Evolutionary conservation across 169 alveolate species (phyloP).

Genomic region (Eimeria acervulina): DNA sequence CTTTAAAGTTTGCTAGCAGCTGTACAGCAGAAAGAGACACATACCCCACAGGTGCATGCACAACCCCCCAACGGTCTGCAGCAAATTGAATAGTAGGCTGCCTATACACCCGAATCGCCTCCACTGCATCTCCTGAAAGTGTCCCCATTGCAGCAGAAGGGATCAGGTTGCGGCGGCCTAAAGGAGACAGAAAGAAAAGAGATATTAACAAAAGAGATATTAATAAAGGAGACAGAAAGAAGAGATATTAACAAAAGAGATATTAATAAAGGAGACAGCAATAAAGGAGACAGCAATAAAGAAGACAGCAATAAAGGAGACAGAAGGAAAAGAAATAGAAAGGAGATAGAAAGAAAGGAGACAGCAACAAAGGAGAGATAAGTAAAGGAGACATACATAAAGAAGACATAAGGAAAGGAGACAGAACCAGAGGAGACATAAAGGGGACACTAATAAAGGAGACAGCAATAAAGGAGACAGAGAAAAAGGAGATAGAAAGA

Average conservation of each 20-base stretch:
- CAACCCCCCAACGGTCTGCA: slow-evolving; percentile 44
- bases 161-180: slow-evolving; percentile 60
- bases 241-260: not conserved
- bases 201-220: not conserved
- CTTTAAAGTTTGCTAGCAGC: slow-evolving; percentile 31
- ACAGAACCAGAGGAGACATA: not conserved
- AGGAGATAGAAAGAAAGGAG: not conserved
- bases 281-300: not conserved
- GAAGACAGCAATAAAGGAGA: not conserved
- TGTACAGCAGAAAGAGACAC: not conserved
- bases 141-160: slow-evolving; percentile 79
- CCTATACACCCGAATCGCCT: slow-evolving; percentile 73
- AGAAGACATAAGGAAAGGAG: not conserved
- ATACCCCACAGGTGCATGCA: slow-evolving; percentile 67
- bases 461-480: not conserved
- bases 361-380: no score
- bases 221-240: not conserved
- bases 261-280: no score
- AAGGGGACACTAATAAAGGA: not conserved
- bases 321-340: not conserved
- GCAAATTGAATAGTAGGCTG: slow-evolving; percentile 63
- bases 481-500: not conserved
- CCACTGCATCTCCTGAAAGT: slow-evolving; percentile 4
- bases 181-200: not conserved
- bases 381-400: no score